Percentiles rank a stretch among this genome's conserved stretches.
Conservation (phyloP, 768 basidiomycete genomes). For the Mycena rebaudengoi region DNA sequence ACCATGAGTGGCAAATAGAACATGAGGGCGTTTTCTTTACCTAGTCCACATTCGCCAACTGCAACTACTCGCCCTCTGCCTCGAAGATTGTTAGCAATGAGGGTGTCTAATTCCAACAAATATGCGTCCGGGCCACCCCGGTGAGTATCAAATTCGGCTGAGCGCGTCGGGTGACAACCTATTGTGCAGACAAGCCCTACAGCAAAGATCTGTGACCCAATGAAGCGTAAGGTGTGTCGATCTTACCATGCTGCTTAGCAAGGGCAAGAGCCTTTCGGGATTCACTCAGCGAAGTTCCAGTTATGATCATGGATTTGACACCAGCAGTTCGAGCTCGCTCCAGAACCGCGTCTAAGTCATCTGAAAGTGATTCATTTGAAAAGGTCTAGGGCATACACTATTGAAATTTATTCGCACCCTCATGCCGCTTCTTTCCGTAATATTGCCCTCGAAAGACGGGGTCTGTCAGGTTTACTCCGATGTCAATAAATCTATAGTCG, state of each 20-base stretch:
- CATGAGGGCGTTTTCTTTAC: constrained; percentile 43
- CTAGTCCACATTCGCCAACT: constrained; percentile 83
- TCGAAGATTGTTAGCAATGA: constrained; percentile 58
- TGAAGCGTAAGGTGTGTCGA: not conserved
- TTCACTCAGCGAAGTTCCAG: constrained; percentile 75
- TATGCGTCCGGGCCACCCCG: constrained; percentile 68
- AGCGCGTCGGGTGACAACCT: constrained; percentile 84
- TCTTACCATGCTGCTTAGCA: constrained; percentile 62
- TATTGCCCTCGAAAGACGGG: constrained; percentile 64
- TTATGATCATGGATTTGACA: constrained; percentile 77
- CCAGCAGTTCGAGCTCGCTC: constrained; percentile 65
- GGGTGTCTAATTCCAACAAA: constrained; percentile 60
- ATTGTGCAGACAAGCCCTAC: constrained; percentile 75
- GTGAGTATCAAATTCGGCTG: constrained; percentile 69
- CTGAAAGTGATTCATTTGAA: constrained; percentile 43
- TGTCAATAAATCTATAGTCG: constrained; percentile 16
- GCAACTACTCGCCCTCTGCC: constrained; percentile 71
- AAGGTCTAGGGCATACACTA: not conserved
- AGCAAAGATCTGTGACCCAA: not conserved
- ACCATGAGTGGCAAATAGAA: not conserved
- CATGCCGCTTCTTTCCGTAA: constrained; percentile 58
- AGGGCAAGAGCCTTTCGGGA: constrained; percentile 66
- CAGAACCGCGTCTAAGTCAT: constrained; percentile 70
- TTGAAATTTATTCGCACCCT: constrained; percentile 44
- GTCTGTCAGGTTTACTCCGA: constrained; percentile 63